Evolutionary conservation across 1,284 basidiomycete genomes (phyloP), one percentile per base, ranked within the genome.

Genomic region (Rhodotorula sp.): DNA sequence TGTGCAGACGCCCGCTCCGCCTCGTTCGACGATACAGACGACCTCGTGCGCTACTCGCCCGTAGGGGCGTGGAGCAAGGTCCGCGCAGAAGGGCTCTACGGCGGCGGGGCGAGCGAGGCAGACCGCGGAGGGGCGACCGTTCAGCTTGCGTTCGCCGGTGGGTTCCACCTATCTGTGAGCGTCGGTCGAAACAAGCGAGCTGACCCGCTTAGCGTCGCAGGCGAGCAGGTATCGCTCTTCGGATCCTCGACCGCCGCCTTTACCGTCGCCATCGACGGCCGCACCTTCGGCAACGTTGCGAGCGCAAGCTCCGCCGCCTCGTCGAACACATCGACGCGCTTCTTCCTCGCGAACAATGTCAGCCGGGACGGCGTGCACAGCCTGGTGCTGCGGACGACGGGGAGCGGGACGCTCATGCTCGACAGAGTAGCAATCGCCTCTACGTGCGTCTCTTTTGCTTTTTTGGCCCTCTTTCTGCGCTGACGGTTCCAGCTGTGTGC

Each of bases 221-320:
- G 70, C 66, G 66, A 68, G 39, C 70, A 71, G 50, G 46, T 71
- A 7, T 57, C 53, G 12, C 34, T 71, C 1, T 71, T 46, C 59
- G 70, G 70, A 10, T 19, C 39, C 4, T 19, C 39, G 17, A 32
- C 63, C 8, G 22, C 46, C 34, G 5, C 37, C 34, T 67, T 64
- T n/a, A n/a, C 36, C 41, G 60, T 37, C 44, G 39, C 44, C n/a
- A 50, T 68, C 50, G 61, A 68, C 61, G 61, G 56, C 22, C 9
- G 4, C 12, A 2, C 29, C 17, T 27, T 27, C 3, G 9, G n/a
- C n/a, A 15, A 22, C 48, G 17, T 12, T 9, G 32, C 13, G 9
- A 17, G 34, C 22, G 17, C 22, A 6, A n/a, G 9, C 22, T 25
- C 6, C 25, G 4, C 6, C 29, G 9, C 7, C 29, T 5, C 19